These are phyloP conservation scores for Colletotrichum lini DNA, from an alignment of 2,329 filamentous ascomycete species.

Conservation along the genomic window DNA sequence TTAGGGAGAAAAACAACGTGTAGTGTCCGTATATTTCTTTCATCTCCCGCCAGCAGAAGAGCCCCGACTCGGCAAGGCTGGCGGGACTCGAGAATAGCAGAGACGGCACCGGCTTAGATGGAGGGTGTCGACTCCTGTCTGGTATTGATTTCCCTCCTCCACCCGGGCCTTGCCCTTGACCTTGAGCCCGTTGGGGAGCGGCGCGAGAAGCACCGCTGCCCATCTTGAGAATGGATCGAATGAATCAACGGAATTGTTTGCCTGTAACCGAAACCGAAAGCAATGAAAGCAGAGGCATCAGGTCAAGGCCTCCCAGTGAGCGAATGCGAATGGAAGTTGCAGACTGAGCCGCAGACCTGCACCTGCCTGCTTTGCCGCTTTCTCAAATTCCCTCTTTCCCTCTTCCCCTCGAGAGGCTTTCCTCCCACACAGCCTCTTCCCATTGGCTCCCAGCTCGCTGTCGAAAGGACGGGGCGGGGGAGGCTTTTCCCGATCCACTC, in stretches of 20 bases:
- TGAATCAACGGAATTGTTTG: constrained; percentile 1
- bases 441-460: constrained; percentile 22
- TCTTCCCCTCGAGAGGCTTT: constrained; percentile 12
- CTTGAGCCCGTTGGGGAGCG: neutral
- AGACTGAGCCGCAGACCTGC: neutral
- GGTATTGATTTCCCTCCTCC: neutral
- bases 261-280: constrained; percentile 11
- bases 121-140: neutral
- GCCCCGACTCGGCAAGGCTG: constrained; percentile 1
- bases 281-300: neutral
- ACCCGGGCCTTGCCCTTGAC: neutral
- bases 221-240: constrained; percentile 8
- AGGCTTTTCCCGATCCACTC: constrained; percentile 28
- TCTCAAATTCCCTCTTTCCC: neutral
- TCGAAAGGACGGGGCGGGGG: constrained; percentile 10
- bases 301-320: neutral
- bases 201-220: neutral
- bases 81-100: no score
- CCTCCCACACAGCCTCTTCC: constrained; percentile 18
- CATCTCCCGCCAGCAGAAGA: neutral
- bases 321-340: neutral
- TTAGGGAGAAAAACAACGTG: constrained; percentile 28
- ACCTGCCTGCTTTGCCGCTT: neutral
- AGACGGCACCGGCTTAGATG: neutral
- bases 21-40: constrained; percentile 15